Evolutionary conservation across 164 flowering plant genomes (phyloP).

Genomic region (Macadamia integrifolia): DNA sequence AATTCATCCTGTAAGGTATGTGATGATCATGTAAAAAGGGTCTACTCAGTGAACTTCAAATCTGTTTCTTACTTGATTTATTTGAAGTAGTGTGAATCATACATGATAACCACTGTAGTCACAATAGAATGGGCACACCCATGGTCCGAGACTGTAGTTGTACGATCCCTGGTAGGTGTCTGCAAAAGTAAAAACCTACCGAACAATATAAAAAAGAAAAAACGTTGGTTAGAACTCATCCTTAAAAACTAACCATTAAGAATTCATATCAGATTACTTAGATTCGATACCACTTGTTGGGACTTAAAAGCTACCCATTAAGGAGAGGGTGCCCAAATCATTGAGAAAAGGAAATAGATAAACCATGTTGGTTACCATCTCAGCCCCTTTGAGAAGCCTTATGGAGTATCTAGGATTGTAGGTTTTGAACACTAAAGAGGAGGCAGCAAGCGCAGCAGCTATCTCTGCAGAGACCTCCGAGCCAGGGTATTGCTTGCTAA

Average conservation of each 20-base stretch:
- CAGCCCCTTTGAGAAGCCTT: conserved; percentile 39
- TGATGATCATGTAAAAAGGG: neutral
- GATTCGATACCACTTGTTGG: too few species aligned
- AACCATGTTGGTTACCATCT: conserved; percentile 20
- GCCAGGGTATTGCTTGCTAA: conserved; percentile 34
- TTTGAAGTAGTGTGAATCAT: neutral
- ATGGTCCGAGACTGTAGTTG: conserved; percentile 32
- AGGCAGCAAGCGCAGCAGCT: conserved; percentile 71
- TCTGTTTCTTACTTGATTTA: neutral
- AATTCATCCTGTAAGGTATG: conserved; percentile 37
- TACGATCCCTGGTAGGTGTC: conserved; percentile 50
- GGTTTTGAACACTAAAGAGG: conserved; percentile 43
- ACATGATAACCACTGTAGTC: conserved; percentile 53
- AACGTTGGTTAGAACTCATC: neutral
- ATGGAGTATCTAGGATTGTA: conserved; percentile 35
- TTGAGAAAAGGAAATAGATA: neutral
- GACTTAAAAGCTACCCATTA: too few species aligned
- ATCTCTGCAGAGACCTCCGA: conserved; percentile 73
- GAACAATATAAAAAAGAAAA: neutral
- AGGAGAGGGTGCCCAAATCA: too few species aligned
- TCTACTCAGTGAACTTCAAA: too few species aligned
- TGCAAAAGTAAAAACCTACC: conserved; percentile 52
- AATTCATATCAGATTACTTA: too few species aligned
- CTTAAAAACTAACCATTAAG: too few species aligned
- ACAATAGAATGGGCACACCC: conserved; percentile 66